These are phyloP conservation scores for Silene coronaria DNA, from an alignment of 179 eudicot species.

Conservation along the genomic window DNA sequence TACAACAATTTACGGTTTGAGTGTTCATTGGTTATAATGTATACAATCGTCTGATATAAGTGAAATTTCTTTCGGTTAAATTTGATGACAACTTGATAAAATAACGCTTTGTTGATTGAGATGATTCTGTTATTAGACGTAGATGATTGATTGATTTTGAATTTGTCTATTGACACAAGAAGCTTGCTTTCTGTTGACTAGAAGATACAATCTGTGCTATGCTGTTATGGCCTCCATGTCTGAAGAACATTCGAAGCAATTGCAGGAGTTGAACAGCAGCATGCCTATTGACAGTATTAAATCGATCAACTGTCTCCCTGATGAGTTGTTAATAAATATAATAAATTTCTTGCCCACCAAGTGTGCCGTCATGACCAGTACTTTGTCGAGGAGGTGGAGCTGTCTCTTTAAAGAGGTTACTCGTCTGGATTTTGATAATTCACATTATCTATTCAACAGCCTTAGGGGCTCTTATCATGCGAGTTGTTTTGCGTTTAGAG, in stretches of 20 bases:
- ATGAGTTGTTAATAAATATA: not conserved
- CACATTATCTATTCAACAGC: not conserved
- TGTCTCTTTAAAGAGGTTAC: not conserved
- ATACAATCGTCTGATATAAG: too few species aligned
- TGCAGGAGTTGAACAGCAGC: not conserved
- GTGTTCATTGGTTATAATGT: too few species aligned
- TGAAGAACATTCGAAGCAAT: not conserved
- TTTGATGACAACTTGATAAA: not conserved
- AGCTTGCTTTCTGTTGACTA: not conserved
- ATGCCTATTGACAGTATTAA: not conserved
- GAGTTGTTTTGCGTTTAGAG: not conserved
- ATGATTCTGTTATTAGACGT: not conserved
- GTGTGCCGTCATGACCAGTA: not conserved
- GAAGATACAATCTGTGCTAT: not conserved
- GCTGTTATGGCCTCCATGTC: not conserved
- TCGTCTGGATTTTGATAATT: not conserved
- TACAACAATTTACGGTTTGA: too few species aligned
- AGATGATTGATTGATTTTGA: not conserved
- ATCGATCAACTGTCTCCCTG: not conserved
- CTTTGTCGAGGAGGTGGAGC: not conserved
- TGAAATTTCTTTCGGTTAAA: too few species aligned
- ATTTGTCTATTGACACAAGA: not conserved
- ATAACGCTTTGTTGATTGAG: too few species aligned
- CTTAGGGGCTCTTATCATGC: not conserved
- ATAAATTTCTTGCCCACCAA: not conserved